These are phyloP conservation scores for Posidonia australis DNA, from an alignment of 106 monocot genomes.

Conservation along the genomic window DNA sequence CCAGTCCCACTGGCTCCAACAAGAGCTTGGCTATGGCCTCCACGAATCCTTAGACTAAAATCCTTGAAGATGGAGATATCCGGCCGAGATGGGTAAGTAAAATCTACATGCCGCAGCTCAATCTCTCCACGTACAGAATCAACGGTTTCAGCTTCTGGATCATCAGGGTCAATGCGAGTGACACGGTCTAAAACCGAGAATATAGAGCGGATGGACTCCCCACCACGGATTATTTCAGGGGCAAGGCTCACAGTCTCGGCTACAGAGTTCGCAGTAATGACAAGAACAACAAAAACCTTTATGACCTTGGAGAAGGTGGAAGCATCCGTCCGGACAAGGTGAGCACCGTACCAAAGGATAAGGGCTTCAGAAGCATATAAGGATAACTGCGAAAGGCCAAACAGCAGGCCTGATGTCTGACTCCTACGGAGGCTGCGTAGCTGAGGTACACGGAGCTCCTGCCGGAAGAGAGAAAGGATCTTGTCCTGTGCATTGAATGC, in stretches of 20 bases:
- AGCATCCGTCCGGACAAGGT: conserved; percentile 13
- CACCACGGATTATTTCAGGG: conserved; percentile 73
- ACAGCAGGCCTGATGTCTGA: conserved; percentile 10
- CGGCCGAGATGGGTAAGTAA: conserved; percentile 18
- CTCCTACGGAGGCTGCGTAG: conserved; percentile 8
- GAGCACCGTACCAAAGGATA: conserved; percentile 25
- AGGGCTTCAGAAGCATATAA: conserved; percentile 18
- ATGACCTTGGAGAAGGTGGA: conserved; percentile 87
- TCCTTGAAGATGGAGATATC: conserved; percentile 15
- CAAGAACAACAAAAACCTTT: conserved; percentile 81
- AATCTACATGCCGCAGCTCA: conserved; percentile 12
- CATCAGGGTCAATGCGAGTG: conserved; percentile 72
- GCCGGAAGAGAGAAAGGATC: conserved; percentile 7
- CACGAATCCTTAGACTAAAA: conserved; percentile 4
- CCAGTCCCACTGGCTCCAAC: conserved; percentile 94
- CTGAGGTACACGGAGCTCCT: conserved; percentile 14
- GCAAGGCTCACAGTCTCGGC: conserved; percentile 88
- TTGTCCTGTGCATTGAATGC: conserved; percentile 18
- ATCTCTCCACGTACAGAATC: conserved; percentile 10
- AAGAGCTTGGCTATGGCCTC: conserved; percentile 15
- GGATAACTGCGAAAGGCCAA: conserved; percentile 17
- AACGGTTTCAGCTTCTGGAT: conserved; percentile 33
- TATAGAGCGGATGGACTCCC: conserved; percentile 70
- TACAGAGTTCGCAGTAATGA: conserved; percentile 80
- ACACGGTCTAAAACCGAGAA: conserved; percentile 67